These are phyloP conservation scores for Suillus decipiens DNA, from an alignment of 768 basidiomycete genomes.

Conservation along the genomic window DNA sequence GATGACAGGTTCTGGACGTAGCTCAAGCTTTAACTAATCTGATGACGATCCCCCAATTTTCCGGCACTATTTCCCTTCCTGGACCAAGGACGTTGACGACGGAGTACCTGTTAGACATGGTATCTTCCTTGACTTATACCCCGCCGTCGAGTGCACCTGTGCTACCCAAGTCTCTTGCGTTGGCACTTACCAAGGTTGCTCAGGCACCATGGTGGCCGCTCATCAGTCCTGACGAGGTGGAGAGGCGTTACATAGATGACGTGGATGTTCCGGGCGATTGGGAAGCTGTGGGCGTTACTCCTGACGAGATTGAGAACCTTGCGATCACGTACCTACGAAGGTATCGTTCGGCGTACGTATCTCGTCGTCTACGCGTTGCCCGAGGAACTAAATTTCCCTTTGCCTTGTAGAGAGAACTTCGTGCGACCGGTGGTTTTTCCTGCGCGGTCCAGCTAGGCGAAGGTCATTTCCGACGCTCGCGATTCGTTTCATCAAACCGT, in stretches of 20 bases:
- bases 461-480: slow-evolving; percentile 31
- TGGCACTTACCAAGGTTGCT: slow-evolving; percentile 58
- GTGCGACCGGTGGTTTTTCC: slow-evolving; percentile 69
- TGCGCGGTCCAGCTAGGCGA: slow-evolving; percentile 40
- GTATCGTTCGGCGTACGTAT: slow-evolving; percentile 84
- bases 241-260: slow-evolving; percentile 86
- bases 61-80: slow-evolving; percentile 77
- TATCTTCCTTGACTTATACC: slow-evolving; percentile 77
- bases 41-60: slow-evolving; percentile 58
- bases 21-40: slow-evolving; percentile 89
- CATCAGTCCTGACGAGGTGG: slow-evolving; percentile 88
- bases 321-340: slow-evolving; percentile 90
- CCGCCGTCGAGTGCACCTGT: slow-evolving; percentile 71
- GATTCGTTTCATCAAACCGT: slow-evolving; percentile 20
- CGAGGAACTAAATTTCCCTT: slow-evolving; percentile 14
- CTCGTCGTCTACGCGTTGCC: slow-evolving; percentile 7
- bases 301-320: slow-evolving; percentile 82
- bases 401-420: slow-evolving; percentile 58
- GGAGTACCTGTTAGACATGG: slow-evolving; percentile 78
- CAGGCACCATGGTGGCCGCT: slow-evolving; percentile 89
- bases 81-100: slow-evolving; percentile 87
- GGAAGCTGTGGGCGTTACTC: slow-evolving; percentile 78
- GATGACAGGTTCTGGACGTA: slow-evolving; percentile 81
- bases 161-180: slow-evolving; percentile 74
- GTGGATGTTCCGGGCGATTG: slow-evolving; percentile 73